phyloP scores from a whole-genome alignment of 2,329 filamentous ascomycete genomes.

The Dactylellina haptotyla region DNA sequence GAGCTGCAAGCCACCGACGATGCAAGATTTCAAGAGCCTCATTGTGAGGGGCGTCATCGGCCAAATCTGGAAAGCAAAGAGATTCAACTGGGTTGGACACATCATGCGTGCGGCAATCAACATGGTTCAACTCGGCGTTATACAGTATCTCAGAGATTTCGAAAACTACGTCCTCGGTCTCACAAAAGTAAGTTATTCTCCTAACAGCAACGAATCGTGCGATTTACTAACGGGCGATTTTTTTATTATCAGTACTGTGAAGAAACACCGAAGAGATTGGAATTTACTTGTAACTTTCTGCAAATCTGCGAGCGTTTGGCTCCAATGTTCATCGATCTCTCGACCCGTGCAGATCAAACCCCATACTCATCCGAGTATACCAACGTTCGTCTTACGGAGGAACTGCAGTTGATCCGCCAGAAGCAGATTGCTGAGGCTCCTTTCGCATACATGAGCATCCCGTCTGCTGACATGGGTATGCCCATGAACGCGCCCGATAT shows the following conservation, averaged over 20 bases:
- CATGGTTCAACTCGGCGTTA: slow-evolving; percentile 44
- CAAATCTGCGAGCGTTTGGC: slow-evolving; percentile 34
- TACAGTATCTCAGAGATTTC: slow-evolving; percentile 38
- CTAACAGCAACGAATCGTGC: no score
- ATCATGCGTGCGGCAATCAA: slow-evolving; percentile 47
- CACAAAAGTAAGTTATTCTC: slow-evolving; percentile 6
- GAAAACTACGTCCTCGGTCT: slow-evolving; percentile 39
- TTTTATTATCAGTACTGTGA: slow-evolving; percentile 31
- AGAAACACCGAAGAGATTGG: slow-evolving; percentile 19
- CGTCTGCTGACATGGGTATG: neutral
- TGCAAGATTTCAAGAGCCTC: slow-evolving; percentile 32
- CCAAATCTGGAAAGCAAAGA: slow-evolving; percentile 27
- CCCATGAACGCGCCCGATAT: neutral
- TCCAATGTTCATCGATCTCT: slow-evolving; percentile 30
- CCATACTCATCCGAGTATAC: slow-evolving; percentile 37
- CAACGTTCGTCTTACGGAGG: slow-evolving; percentile 16
- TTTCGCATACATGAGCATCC: neutral
- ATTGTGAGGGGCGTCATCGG: slow-evolving; percentile 34
- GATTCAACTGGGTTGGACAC: slow-evolving; percentile 38
- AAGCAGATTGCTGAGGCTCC: neutral
- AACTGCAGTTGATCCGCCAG: slow-evolving; percentile 7
- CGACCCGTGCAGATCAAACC: slow-evolving; percentile 22
- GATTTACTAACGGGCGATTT: no score
- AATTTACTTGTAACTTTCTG: slow-evolving; percentile 30
- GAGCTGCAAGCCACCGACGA: neutral